These are phyloP conservation scores for Lactifluus hygrophoroides DNA, from an alignment of 768 basidiomycete genomes.

Conservation along the genomic window DNA sequence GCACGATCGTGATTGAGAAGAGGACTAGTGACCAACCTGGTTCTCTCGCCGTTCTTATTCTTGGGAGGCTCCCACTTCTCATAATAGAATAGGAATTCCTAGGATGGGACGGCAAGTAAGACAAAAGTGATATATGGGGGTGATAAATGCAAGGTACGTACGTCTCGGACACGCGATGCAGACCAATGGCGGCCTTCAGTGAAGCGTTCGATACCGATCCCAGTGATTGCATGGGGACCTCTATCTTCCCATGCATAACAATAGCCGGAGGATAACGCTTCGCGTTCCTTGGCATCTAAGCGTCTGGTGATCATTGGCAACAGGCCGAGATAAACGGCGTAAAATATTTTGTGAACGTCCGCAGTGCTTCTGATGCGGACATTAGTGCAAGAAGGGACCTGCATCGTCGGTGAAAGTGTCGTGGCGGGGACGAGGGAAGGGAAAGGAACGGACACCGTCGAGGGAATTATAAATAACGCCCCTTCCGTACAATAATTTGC, in stretches of 20 bases:
- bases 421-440: conserved; percentile 19
- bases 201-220: conserved; percentile 84
- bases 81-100: conserved; percentile 52
- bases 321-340: conserved; percentile 58
- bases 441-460: conserved; percentile 11
- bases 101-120: conserved; percentile 1
- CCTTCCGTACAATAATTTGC: conserved; percentile 17
- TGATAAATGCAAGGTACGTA: conserved; percentile 15
- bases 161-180: conserved; percentile 60
- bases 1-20: conserved; percentile 12
- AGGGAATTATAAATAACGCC: conserved; percentile 19
- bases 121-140: conserved; percentile 1
- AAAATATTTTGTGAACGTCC: conserved; percentile 76
- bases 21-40: conserved; percentile 17
- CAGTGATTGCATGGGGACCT: conserved; percentile 67
- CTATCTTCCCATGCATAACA: conserved; percentile 89
- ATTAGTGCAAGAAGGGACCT: conserved; percentile 65
- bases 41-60: conserved; percentile 31
- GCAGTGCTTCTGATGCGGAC: conserved; percentile 71
- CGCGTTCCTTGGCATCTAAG: conserved; percentile 73
- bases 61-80: conserved; percentile 37
- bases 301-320: conserved; percentile 74
- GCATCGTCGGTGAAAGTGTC: conserved; percentile 39
- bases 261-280: conserved; percentile 57
- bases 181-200: conserved; percentile 78